These are phyloP conservation scores for Sporothrix protearum DNA, from an alignment of 2,329 filamentous ascomycete genomes.

Conservation along the genomic window DNA sequence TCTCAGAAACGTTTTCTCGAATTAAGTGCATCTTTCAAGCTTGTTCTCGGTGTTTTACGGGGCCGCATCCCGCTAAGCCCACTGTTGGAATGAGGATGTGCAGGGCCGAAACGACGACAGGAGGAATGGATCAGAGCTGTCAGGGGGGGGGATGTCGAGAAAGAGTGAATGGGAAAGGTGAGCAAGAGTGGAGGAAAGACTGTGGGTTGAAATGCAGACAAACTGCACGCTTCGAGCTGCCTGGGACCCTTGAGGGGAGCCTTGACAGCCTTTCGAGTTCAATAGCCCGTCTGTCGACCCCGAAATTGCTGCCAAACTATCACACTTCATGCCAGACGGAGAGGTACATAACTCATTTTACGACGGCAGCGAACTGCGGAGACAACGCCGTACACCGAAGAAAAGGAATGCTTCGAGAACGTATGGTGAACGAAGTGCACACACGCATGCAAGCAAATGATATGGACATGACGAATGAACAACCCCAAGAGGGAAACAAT, in stretches of 20 bases:
- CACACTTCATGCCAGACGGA: background rate
- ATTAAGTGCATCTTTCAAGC: background rate
- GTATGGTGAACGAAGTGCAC: background rate
- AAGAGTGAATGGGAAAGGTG: background rate
- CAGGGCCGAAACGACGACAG: constrained; percentile 9
- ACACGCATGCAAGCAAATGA: background rate
- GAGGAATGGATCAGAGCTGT: background rate
- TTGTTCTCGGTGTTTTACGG: background rate
- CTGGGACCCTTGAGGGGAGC: background rate
- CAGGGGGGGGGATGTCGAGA: background rate
- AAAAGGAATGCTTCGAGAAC: background rate
- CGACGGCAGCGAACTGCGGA: background rate
- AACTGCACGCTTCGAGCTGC: background rate
- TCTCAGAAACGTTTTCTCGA: background rate
- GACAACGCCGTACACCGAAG: background rate
- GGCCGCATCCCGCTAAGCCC: background rate
- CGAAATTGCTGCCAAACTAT: background rate
- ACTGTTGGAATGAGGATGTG: constrained; percentile 23
- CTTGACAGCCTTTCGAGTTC: background rate
- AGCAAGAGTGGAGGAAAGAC: background rate
- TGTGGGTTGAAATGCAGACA: background rate
- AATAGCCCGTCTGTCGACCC: background rate
- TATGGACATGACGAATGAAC: background rate
- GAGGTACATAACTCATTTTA: too few species aligned
- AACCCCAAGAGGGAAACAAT: background rate